Evolutionary conservation across 257 asterid species (phyloP).

Genomic region (Lycium ferocissimum): DNA sequence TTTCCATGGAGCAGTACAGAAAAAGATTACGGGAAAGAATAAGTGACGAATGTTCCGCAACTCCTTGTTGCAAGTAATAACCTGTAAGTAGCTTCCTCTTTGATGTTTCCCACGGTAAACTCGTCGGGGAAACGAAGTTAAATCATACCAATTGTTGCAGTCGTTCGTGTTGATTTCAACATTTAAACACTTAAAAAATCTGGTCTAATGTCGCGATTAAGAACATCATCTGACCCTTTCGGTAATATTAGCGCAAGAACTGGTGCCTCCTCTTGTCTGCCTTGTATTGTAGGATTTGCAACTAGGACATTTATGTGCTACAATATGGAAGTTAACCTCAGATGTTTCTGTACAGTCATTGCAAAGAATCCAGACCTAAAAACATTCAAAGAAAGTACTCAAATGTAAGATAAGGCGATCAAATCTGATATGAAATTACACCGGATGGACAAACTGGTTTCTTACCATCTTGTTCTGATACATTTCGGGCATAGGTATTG

Average conservation of each 20-base stretch:
- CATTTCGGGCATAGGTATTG: conserved; percentile 61
- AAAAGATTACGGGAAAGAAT: neutral
- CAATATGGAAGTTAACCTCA: conserved; percentile 62
- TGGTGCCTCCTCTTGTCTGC: conserved; percentile 59
- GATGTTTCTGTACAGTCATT: conserved; percentile 73
- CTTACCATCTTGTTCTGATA: conserved; percentile 65
- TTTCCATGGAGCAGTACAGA: neutral
- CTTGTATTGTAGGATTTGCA: conserved; percentile 75
- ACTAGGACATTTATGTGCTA: conserved; percentile 60
- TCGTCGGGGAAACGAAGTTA: neutral
- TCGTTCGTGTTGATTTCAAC: neutral
- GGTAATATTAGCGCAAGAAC: conserved; percentile 32
- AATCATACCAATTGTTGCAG: neutral
- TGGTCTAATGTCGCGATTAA: neutral
- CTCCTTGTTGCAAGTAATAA: neutral
- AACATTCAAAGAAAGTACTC: neutral
- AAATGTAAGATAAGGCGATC: neutral
- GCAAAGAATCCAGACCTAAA: conserved; percentile 77
- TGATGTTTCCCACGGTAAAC: neutral
- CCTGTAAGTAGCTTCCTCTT: neutral
- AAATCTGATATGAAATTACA: neutral
- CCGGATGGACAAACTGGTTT: neutral
- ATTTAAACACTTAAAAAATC: neutral
- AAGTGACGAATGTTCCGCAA: neutral
- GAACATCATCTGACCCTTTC: conserved; percentile 44